Evolutionary conservation across 2,329 filamentous ascomycete species (phyloP).

Genomic region (Arthrobotrys sphaeroides): DNA sequence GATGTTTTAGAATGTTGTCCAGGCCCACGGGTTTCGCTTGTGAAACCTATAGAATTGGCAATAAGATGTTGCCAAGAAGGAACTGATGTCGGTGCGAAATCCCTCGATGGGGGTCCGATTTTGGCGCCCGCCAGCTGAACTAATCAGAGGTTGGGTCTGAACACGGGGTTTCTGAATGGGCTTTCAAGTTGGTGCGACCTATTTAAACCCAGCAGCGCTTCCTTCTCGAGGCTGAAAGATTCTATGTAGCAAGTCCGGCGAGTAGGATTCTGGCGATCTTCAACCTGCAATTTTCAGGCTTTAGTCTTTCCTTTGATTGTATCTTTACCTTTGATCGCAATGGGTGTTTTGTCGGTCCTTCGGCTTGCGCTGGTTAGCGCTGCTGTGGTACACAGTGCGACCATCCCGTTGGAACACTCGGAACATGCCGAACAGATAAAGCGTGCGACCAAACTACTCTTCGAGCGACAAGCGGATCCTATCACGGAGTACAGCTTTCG

Average conservation of each 20-base stretch:
- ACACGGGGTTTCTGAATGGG: background rate
- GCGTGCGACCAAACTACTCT: slow-evolving; percentile 1
- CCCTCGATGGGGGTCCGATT: background rate
- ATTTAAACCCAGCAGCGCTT: slow-evolving; percentile 6
- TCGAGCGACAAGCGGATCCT: slow-evolving; percentile 12
- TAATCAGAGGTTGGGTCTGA: slow-evolving; percentile 1
- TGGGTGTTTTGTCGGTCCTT: slow-evolving; percentile 33
- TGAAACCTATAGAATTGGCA: slow-evolving; percentile 18
- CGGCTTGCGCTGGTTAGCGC: slow-evolving; percentile 1
- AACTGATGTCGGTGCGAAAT: background rate
- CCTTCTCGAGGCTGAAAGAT: background rate
- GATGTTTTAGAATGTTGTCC: background rate
- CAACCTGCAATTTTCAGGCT: background rate
- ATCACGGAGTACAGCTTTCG: slow-evolving; percentile 30
- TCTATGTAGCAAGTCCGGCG: background rate
- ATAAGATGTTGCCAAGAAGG: slow-evolving; percentile 27
- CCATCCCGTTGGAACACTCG: slow-evolving; percentile 6
- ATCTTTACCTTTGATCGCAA: background rate
- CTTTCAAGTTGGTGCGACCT: background rate
- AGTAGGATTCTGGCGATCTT: background rate
- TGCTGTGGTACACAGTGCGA: slow-evolving; percentile 22
- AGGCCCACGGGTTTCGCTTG: slow-evolving; percentile 6
- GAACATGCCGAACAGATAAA: slow-evolving; percentile 18
- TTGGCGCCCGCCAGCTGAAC: slow-evolving; percentile 13
- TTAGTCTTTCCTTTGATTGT: background rate